These are phyloP conservation scores for Physaria fendleri DNA, from an alignment of 345 rosid genomes.

Conservation along the genomic window DNA sequence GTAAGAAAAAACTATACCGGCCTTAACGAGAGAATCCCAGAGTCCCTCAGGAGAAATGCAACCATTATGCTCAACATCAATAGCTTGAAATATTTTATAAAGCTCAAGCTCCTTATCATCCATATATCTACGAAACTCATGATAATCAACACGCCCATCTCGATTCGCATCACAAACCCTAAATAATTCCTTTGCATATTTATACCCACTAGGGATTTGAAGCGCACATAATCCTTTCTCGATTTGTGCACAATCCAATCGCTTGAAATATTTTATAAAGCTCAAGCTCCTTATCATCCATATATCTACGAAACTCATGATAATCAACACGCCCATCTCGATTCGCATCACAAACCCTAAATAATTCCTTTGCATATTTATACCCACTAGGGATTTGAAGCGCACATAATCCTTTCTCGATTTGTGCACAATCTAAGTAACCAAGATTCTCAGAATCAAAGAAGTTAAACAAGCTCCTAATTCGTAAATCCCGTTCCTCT, in stretches of 20 bases:
- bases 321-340: conserved; percentile 63
- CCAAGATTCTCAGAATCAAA: conserved; percentile 48
- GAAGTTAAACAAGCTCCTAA: conserved; percentile 49
- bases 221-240: conserved; percentile 53
- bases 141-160: conserved; percentile 61
- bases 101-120: conserved; percentile 73
- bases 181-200: conserved; percentile 60
- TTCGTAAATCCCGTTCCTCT: conserved; percentile 53
- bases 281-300: conserved; percentile 78
- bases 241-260: conserved; percentile 54
- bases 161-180: conserved; percentile 56
- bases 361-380: conserved; percentile 59
- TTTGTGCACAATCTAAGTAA: conserved; percentile 48
- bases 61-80: conserved; percentile 69
- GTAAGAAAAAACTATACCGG: conserved; percentile 39
- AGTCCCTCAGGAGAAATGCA: conserved; percentile 70
- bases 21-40: conserved; percentile 62
- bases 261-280: conserved; percentile 61
- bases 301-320: conserved; percentile 58
- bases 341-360: conserved; percentile 58
- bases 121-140: conserved; percentile 67
- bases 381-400: conserved; percentile 59
- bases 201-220: conserved; percentile 58
- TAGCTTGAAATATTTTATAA: conserved; percentile 60
- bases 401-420: conserved; percentile 54